These are phyloP conservation scores for Sclerotinia glacialis DNA, from an alignment of 2,329 filamentous ascomycete genomes.

Conservation along the genomic window DNA sequence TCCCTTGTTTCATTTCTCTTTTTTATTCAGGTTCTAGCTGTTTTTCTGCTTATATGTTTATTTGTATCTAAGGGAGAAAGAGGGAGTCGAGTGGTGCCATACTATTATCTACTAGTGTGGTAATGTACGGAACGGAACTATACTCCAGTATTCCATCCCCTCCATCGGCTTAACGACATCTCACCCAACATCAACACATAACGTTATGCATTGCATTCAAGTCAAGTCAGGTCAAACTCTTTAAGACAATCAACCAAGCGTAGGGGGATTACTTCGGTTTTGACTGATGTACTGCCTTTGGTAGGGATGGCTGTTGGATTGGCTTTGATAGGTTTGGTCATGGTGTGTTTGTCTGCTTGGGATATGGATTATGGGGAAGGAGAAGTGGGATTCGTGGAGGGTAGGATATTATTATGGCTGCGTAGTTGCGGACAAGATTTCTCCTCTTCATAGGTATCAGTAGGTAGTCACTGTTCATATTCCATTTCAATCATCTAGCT, in stretches of 20 bases:
- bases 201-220: not conserved
- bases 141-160: no score
- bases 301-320: not conserved
- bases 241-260: not conserved
- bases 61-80: not conserved
- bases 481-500: not conserved
- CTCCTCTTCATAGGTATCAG: not conserved
- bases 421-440: not conserved
- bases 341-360: not conserved
- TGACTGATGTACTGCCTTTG: not conserved
- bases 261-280: not conserved
- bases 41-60: not conserved
- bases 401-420: not conserved
- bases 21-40: not conserved
- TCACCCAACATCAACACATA: not conserved
- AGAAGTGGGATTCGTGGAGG: not conserved
- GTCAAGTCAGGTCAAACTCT: not conserved
- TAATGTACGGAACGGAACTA: not conserved
- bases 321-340: not conserved
- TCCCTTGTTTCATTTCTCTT: not conserved
- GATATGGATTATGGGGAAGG: not conserved
- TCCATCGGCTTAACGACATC: not conserved
- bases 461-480: not conserved
- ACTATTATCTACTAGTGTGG: not conserved
- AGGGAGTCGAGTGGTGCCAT: not conserved